Evolutionary conservation across 208 protist genomes (phyloP), one percentile per base, ranked within the genome.

Genomic region (Leishmania guyanensis): DNA sequence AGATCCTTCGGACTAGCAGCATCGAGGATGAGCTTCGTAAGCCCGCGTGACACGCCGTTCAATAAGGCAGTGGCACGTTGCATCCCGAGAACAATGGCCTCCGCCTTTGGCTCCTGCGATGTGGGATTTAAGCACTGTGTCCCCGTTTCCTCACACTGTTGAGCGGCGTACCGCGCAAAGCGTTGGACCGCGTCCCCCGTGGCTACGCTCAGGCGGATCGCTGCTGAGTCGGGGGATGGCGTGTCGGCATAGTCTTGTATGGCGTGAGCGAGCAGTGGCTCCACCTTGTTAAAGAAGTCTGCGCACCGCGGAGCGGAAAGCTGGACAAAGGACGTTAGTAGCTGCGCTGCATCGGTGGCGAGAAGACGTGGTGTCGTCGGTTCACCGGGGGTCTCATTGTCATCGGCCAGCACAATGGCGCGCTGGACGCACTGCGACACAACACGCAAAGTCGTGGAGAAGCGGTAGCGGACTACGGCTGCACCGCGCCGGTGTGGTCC

Each of bases 371-470:
- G 50, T 43, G 58, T 62, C 51, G 76, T 36, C n/a, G 72, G 4
- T 14, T 58, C 56, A n/a, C 65, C 26, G 0, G 43, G 22, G n/a
- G 65, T 58, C 6, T n/a, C 65, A 6, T 17, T 60, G n/a, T 39
- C 64, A 0, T 64, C 20, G 22, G 82, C 78, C 5, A 86, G 78
- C 16, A 65, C 29, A 51, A 43, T 75, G 16, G 58, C 58, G 39
- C 82, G 82, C 77, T 82, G 82, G 14, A 62, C 78, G 65, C 82
- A 86, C 78, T 86, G 82, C 16, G 62, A n/a, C 39, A 79, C 43
- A 29, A 79, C 74, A 26, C 82, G 82, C 8, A 78, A 58, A 22
- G 82, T 86, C 10, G 53, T 86, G 66, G 50, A 54, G 60, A 76
- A 86, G 33, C 46, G 58, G 65, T 86, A 82, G 16, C 65, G 78